These are phyloP conservation scores for Gnomoniopsis smithogilvyi DNA, from an alignment of 2,329 filamentous ascomycete species.

Conservation along the genomic window DNA sequence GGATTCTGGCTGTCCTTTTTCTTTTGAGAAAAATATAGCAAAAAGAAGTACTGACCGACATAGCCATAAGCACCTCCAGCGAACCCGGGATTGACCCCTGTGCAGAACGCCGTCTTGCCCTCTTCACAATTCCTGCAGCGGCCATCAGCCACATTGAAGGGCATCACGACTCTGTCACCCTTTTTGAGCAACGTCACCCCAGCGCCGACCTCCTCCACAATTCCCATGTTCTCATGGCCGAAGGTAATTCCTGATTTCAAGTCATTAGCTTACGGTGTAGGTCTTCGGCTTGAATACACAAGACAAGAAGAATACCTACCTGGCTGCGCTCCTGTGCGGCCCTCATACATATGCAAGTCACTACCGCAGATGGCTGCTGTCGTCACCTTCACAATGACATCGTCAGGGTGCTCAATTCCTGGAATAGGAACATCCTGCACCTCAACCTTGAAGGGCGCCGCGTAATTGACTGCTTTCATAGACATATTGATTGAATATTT, in stretches of 20 bases:
- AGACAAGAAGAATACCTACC: constrained; percentile 7
- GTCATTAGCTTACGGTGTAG: background rate
- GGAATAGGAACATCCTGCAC: constrained; percentile 11
- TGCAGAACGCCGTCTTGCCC: constrained; percentile 63
- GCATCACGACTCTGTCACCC: constrained; percentile 62
- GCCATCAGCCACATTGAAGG: constrained; percentile 63
- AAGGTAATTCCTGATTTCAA: background rate
- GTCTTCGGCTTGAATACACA: background rate
- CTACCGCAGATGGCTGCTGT: constrained; percentile 33
- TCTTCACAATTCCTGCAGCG: constrained; percentile 63
- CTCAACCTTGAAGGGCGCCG: constrained; percentile 9
- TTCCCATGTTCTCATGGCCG: constrained; percentile 60
- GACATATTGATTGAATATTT: background rate
- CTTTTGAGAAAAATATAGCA: fast-evolving
- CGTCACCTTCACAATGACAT: constrained; percentile 34
- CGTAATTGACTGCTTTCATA: constrained; percentile 10
- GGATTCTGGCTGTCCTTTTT: background rate
- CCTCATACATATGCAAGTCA: constrained; percentile 32
- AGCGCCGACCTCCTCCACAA: constrained; percentile 50
- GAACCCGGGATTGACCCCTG: constrained; percentile 44
- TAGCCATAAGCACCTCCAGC: constrained; percentile 32
- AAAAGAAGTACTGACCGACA: background rate
- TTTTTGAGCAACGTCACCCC: constrained; percentile 61
- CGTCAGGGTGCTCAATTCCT: constrained; percentile 18
- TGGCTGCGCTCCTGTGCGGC: constrained; percentile 18